Base-by-base conservation (phyloP, 805 yeast genomes). In the Spathaspora arborariae region DNA sequence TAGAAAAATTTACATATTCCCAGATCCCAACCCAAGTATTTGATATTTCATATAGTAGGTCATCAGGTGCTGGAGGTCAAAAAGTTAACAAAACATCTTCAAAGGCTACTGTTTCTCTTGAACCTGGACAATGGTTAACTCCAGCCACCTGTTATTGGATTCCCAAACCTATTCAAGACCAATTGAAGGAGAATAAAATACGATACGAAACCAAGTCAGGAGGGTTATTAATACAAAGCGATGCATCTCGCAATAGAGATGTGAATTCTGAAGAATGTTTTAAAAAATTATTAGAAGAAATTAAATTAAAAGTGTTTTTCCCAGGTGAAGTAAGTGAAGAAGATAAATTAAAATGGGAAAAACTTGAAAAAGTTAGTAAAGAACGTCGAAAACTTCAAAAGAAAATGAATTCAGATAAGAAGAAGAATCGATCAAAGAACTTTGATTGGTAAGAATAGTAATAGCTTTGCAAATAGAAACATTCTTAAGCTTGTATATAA, bases 51-150 rank as follows among this genome's bases (percentile, higher is more conserved):
- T 84, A 65, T 56, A 69, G 80, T 45, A 63, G 91, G 48, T 77
- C 94, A 0, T 79, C 90, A 27, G 96, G 96, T 0, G 88, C 96
- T 0, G 96, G 96, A 1, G 96, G 96, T 0, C 96, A 88, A 55
- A 84, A 88, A 57, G 95, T 88, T 9, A 88, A 88, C 62, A 88
- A 88, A 55, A 73, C 82, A 8, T 75, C 76, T 24, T 75, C 86
- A 1, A 84, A 87, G 56, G 88, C 90, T 6, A 82, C 88, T 0
- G 58, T 88, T 16, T 67, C 78, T 4, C 55, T 83, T 46, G 63
- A 59, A 6, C 61, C 70, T 0, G 62, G 62, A 4, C 60, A 69
- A 30, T 75, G 88, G 76, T 62, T 72, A 2, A 51, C 56, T 1
- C 75, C 76, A 1, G 57, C 56, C 36, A 54, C 52, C 22, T 66